Conservation (phyloP, 208 protist species). For the Acanthamoeba quina region DNA sequence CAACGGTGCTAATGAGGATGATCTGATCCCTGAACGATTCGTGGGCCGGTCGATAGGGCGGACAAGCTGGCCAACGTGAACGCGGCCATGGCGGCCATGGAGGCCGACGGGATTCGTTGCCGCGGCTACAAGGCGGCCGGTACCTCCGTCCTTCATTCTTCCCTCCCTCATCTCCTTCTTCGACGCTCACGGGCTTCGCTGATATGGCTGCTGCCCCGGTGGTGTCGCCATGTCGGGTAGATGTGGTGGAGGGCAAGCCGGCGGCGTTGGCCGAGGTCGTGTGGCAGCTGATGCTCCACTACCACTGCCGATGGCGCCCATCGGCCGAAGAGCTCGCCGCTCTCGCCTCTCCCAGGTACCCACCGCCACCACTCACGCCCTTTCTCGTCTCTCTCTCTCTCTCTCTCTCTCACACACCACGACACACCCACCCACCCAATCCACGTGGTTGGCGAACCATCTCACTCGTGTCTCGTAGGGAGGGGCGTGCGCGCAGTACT, state of each 20-base stretch:
- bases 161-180: not conserved
- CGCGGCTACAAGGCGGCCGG: constrained; percentile 17
- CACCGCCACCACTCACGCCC: not conserved
- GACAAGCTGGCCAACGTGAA: constrained; percentile 3
- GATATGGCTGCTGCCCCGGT: not conserved
- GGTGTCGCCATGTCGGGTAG: not conserved
- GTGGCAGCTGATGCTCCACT: constrained; percentile 50
- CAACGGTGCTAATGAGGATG: not conserved
- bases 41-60: not conserved
- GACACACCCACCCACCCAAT: too few relatives aligned
- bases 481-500: not conserved
- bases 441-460: not conserved
- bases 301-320: constrained; percentile 26
- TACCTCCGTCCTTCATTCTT: not conserved
- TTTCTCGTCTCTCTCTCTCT: not conserved
- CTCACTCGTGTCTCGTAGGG: not conserved
- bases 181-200: not conserved
- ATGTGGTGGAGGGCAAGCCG: constrained; percentile 29
- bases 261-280: constrained; percentile 13
- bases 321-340: not conserved
- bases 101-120: not conserved
- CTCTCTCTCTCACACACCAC: not conserved
- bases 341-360: not conserved
- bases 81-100: not conserved
- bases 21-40: not conserved